Conservation (phyloP, 345 rosid genomes). For the Gossypium australe region DNA sequence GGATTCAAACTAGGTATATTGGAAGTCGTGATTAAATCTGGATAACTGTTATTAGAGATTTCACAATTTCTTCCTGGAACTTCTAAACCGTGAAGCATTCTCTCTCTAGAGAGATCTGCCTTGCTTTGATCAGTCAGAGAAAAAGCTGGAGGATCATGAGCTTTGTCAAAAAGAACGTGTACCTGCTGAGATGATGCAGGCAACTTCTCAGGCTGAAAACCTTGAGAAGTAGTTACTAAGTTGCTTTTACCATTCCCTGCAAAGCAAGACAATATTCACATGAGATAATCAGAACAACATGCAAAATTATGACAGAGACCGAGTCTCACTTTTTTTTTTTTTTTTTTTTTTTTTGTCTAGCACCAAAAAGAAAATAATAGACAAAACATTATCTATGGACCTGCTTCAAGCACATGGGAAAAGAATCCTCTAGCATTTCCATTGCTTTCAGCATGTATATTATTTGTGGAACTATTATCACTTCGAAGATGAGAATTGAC, state of each 20-base stretch:
- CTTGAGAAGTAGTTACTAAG: constrained; percentile 36
- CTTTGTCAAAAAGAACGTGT: constrained; percentile 36
- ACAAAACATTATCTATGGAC: constrained; percentile 26
- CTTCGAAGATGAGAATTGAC: constrained; percentile 25
- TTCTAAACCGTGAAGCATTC: constrained; percentile 36
- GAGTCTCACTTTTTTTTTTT: neutral
- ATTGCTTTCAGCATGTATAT: constrained; percentile 18
- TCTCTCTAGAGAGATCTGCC: constrained; percentile 39
- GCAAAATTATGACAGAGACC: neutral
- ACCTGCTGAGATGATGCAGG: constrained; percentile 41
- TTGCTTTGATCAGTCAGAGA: constrained; percentile 43
- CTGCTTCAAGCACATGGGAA: constrained; percentile 44
- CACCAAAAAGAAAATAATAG: neutral
- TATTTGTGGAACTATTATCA: constrained; percentile 23
- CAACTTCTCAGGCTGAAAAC: constrained; percentile 31
- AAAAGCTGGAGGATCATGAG: constrained; percentile 34
- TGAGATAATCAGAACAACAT: constrained; percentile 20
- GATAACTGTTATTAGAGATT: constrained; percentile 31
- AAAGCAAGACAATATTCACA: constrained; percentile 19
- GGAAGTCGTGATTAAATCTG: constrained; percentile 46
- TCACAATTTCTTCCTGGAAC: constrained; percentile 38
- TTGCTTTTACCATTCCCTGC: constrained; percentile 49
- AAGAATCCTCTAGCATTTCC: constrained; percentile 37
- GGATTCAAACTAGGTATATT: constrained; percentile 33
- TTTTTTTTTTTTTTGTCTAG: neutral